Evolutionary conservation across 2,329 filamentous ascomycete genomes (phyloP).

Genomic region (Calonectria leucothoes): DNA sequence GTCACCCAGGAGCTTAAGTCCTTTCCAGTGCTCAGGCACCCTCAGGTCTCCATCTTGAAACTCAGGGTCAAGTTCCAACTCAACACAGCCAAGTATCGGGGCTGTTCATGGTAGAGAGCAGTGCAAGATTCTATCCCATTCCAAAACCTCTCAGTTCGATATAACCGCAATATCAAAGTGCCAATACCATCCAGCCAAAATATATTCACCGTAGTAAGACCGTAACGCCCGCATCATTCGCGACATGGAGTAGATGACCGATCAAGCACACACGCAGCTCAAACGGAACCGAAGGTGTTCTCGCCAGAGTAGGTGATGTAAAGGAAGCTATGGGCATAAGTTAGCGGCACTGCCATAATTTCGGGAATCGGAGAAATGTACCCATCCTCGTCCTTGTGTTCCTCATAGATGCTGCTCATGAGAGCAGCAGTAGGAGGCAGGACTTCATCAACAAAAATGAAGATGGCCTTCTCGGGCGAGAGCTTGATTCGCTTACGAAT

Average conservation of each 20-base stretch:
- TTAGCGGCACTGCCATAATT: conserved; percentile 26
- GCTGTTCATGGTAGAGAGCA: conserved; percentile 26
- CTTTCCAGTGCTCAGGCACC: background rate
- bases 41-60: background rate
- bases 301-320: conserved; percentile 99
- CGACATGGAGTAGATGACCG: conserved; percentile 33
- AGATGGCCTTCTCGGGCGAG: conserved; percentile 99
- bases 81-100: conserved; percentile 9
- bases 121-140: conserved; percentile 37
- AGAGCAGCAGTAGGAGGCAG: conserved; percentile 95
- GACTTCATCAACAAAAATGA: conserved; percentile 99
- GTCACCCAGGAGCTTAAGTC: background rate
- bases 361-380: conserved; percentile 49
- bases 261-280: conserved; percentile 32
- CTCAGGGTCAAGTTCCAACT: conserved; percentile 1
- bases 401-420: conserved; percentile 99
- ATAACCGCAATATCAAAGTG: conserved; percentile 41
- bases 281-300: conserved; percentile 86
- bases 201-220: conserved; percentile 44
- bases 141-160: conserved; percentile 30
- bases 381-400: conserved; percentile 90
- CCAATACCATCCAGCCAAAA: conserved; percentile 41
- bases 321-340: conserved; percentile 75
- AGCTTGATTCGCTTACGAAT: conserved; percentile 99
- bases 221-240: conserved; percentile 51